These are phyloP conservation scores for Catharanthus roseus DNA, from an alignment of 257 asterid genomes.

Conservation along the genomic window DNA sequence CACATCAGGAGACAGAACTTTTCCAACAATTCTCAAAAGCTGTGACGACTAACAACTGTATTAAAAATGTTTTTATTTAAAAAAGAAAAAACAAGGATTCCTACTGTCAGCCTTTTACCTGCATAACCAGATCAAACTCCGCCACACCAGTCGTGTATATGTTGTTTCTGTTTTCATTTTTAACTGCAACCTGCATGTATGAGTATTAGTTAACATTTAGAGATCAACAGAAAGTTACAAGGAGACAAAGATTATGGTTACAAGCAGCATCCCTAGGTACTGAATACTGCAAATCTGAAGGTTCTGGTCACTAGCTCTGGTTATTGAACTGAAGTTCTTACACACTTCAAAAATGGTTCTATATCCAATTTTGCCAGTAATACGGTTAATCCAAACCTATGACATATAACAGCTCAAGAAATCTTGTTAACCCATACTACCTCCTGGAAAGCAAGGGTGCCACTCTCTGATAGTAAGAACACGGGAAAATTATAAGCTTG, in stretches of 20 bases:
- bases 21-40: not conserved
- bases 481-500: conserved; percentile 83
- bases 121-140: conserved; percentile 95
- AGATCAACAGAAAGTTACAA: not conserved
- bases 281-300: not conserved
- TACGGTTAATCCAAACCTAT: not conserved
- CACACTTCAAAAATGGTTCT: not conserved
- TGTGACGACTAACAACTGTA: not conserved
- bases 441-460: conserved; percentile 69
- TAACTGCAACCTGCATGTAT: conserved; percentile 52
- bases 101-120: conserved; percentile 39
- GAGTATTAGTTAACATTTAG: not conserved
- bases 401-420: not conserved
- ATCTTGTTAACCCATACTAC: conserved; percentile 34
- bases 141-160: conserved; percentile 59
- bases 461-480: conserved; percentile 69
- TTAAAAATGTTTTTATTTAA: no score
- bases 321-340: not conserved
- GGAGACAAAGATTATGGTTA: not conserved
- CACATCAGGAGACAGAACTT: conserved; percentile 18
- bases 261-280: not conserved
- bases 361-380: not conserved
- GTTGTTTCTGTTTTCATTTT: conserved; percentile 46
- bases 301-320: not conserved
- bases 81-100: no score